phyloP scores from a whole-genome alignment of 1,284 basidiomycete genomes.

The Sutorius eximius region DNA sequence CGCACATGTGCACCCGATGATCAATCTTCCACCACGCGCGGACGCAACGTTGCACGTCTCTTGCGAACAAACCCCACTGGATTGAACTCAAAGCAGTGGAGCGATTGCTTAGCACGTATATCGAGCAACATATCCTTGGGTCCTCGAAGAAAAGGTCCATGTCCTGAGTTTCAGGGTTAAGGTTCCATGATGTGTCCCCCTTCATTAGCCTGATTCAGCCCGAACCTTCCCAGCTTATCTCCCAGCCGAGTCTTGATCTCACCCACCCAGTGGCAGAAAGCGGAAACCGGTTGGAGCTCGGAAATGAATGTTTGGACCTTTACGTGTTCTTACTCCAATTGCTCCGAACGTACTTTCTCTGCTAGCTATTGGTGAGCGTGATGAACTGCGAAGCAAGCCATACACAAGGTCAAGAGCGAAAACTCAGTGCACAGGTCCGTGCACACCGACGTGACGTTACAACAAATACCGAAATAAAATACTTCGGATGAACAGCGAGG shows the following conservation, averaged over 20 bases:
- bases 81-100: slow-evolving; percentile 2
- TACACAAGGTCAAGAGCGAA: slow-evolving; percentile 14
- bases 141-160: slow-evolving; percentile 3
- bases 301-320: slow-evolving; percentile 21
- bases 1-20: slow-evolving; percentile 23
- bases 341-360: neutral
- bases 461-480: slow-evolving; percentile 33
- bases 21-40: slow-evolving; percentile 29
- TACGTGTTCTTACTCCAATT: slow-evolving; percentile 15
- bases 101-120: neutral
- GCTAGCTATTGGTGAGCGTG: neutral
- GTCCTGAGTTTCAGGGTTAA: slow-evolving; percentile 14
- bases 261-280: slow-evolving; percentile 2
- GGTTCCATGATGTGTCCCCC: slow-evolving; percentile 20
- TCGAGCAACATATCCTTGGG: neutral
- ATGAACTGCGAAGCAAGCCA: slow-evolving; percentile 9
- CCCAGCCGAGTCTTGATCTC: slow-evolving; percentile 16
- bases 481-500: slow-evolving; percentile 5
- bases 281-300: slow-evolving; percentile 4
- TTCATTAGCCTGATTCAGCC: slow-evolving; percentile 6
- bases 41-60: slow-evolving; percentile 26
- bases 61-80: slow-evolving; percentile 13
- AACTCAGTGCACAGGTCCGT: slow-evolving; percentile 4
- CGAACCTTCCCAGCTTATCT: slow-evolving; percentile 30
- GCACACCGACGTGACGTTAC: slow-evolving; percentile 11